Percentiles rank a stretch among this genome's conserved stretches.
phyloP scores from a whole-genome alignment of 2,329 filamentous ascomycete genomes.

The Paecilomyces niveus region DNA sequence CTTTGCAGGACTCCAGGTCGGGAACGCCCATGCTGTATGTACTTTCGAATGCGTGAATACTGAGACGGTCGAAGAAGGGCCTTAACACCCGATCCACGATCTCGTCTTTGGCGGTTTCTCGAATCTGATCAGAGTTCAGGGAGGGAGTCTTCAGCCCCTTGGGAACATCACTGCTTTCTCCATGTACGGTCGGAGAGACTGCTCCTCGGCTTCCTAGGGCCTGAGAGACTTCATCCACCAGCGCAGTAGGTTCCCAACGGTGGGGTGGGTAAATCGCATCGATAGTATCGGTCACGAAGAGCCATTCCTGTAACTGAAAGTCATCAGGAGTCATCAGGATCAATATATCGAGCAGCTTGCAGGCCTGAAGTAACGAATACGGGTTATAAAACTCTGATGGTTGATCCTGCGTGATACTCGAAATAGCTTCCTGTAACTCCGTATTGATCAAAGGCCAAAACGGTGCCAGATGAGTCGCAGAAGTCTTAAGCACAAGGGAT shows the following conservation, averaged over 20 bases:
- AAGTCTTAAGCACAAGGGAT: constrained; percentile 71
- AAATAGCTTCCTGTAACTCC: constrained; percentile 74
- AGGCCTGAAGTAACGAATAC: constrained; percentile 74
- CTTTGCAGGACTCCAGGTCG: constrained; percentile 59
- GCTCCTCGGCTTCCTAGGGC: constrained; percentile 52
- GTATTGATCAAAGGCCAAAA: constrained; percentile 87
- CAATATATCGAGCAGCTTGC: constrained; percentile 86
- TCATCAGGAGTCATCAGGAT: constrained; percentile 83
- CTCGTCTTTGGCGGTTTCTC: constrained; percentile 49
- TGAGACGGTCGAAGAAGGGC: constrained; percentile 86
- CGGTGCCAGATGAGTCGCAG: constrained; percentile 69
- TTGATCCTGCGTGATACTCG: constrained; percentile 63
- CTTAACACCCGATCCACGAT: constrained; percentile 70
- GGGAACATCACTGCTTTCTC: constrained; percentile 22
- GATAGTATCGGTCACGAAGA: constrained; percentile 94
- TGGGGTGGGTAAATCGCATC: constrained; percentile 83
- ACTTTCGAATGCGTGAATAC: constrained; percentile 87
- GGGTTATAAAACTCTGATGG: constrained; percentile 72
- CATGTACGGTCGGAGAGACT: constrained; percentile 15
- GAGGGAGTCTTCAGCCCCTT: constrained; percentile 31
- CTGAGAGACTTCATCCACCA: constrained; percentile 80
- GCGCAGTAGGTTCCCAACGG: constrained; percentile 61
- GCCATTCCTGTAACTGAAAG: constrained; percentile 97
- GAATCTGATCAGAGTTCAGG: constrained; percentile 41
- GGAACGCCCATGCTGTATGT: constrained; percentile 75